Percentiles rank a stretch among this genome's conserved stretches.
Conservation (phyloP, 2,329 filamentous ascomycete genomes). For the Verticillium isaacii region DNA sequence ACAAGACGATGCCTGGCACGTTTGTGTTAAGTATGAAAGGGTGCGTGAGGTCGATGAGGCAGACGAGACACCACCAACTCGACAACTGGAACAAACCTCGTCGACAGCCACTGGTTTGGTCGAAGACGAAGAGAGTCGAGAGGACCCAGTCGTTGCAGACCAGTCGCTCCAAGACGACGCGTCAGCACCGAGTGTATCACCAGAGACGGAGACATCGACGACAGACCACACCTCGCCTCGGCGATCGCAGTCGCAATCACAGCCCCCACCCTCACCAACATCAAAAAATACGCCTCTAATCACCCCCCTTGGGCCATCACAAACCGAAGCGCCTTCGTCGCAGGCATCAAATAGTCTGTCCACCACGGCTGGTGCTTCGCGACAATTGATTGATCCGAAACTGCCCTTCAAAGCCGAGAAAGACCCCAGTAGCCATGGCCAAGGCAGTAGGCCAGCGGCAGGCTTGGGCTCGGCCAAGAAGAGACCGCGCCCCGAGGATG, state of each 20-base stretch:
- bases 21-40: not conserved
- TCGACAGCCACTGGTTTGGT: not conserved
- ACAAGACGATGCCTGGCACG: not conserved
- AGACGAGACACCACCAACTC: not conserved
- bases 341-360: not conserved
- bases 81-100: not conserved
- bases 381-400: not conserved
- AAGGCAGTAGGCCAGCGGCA: not conserved
- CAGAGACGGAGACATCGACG: not conserved
- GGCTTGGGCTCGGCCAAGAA: constrained; percentile 1
- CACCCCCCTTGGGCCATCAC: not conserved
- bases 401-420: not conserved
- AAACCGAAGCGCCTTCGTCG: not conserved
- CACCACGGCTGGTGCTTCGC: not conserved
- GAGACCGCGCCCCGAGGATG: not conserved
- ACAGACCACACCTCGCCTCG: not conserved
- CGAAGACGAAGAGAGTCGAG: not conserved
- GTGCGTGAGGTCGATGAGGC: not conserved
- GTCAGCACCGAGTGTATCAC: not conserved
- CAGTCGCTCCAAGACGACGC: not conserved
- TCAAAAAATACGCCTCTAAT: not conserved
- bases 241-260: not conserved
- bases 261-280: not conserved
- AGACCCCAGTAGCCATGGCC: not conserved
- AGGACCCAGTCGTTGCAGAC: not conserved